Percentiles rank a stretch among this genome's conserved stretches.
phyloP scores from a whole-genome alignment of 768 basidiomycete genomes.

The Hebeloma cylindrosporum region DNA sequence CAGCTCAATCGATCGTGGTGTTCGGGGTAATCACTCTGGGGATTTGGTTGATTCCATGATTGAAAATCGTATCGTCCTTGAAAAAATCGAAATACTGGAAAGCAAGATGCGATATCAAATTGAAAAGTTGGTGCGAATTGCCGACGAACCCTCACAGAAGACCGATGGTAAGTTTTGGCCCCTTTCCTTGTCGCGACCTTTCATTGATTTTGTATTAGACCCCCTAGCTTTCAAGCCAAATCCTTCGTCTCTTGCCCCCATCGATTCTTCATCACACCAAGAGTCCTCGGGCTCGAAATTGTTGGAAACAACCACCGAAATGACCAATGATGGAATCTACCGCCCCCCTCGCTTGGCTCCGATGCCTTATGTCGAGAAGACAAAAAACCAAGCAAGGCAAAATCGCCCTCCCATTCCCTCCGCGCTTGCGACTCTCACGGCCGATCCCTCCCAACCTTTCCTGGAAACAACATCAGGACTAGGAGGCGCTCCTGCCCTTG shows the following conservation, averaged over 20 bases:
- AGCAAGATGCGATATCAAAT: constrained; percentile 92
- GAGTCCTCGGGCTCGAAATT: constrained; percentile 31
- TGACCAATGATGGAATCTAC: constrained; percentile 55
- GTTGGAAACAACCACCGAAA: constrained; percentile 17
- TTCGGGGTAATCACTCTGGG: constrained; percentile 60
- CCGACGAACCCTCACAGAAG: constrained; percentile 56
- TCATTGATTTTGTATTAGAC: constrained; percentile 47
- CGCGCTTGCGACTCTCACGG: constrained; percentile 61
- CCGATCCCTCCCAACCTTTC: constrained; percentile 70
- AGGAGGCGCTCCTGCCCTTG: constrained; percentile 56
- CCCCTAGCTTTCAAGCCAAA: constrained; percentile 93
- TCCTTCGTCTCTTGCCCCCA: constrained; percentile 65
- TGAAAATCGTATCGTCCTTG: constrained; percentile 78
- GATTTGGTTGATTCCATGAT: constrained; percentile 81
- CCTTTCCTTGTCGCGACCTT: constrained; percentile 1
- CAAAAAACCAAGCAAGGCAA: constrained; percentile 48
- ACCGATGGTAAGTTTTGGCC: constrained; percentile 55
- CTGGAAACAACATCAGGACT: constrained; percentile 73
- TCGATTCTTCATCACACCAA: constrained; percentile 35
- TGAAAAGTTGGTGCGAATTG: constrained; percentile 83
- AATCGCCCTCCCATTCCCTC: constrained; percentile 60
- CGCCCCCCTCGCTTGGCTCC: constrained; percentile 88
- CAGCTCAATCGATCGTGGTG: constrained; percentile 45
- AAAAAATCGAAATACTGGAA: constrained; percentile 86
- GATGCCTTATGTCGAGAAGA: constrained; percentile 68